Percentiles rank a stretch among this genome's conserved stretches.
phyloP scores from a whole-genome alignment of 75 land plant species.

The Pinus tabuliformis region DNA sequence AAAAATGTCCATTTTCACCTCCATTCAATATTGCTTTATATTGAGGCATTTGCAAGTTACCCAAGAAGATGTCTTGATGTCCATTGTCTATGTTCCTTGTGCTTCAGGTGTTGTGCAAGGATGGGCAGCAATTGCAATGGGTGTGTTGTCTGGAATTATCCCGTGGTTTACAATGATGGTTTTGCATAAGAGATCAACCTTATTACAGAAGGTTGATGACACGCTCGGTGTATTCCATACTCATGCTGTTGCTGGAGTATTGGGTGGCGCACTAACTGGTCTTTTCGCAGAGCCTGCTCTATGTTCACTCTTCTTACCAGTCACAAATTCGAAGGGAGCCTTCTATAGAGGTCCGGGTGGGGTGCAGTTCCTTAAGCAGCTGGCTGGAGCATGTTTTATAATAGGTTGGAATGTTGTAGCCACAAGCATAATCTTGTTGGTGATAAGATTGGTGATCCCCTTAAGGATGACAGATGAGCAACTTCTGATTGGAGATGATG shows the following conservation, averaged over 20 bases:
- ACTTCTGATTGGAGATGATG: slow-evolving; percentile 74
- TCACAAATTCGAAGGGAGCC: slow-evolving; percentile 31
- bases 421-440: slow-evolving; percentile 54
- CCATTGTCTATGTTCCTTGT: background rate
- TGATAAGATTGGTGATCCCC: slow-evolving; percentile 51
- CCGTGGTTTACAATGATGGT: slow-evolving; percentile 92
- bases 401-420: slow-evolving; percentile 69
- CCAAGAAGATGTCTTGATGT: too few relatives aligned
- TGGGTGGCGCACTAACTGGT: slow-evolving; percentile 59
- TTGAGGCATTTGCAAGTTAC: too few relatives aligned
- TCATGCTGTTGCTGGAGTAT: slow-evolving; percentile 61
- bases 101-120: slow-evolving; percentile 65
- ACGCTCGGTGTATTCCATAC: slow-evolving; percentile 77
- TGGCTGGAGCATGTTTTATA: slow-evolving; percentile 63
- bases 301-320: slow-evolving; percentile 35
- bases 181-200: slow-evolving; percentile 49
- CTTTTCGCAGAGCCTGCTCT: slow-evolving; percentile 52
- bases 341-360: slow-evolving; percentile 22
- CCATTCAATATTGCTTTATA: too few relatives aligned
- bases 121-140: slow-evolving; percentile 86
- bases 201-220: slow-evolving; percentile 74
- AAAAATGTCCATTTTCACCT: too few relatives aligned
- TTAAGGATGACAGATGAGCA: slow-evolving; percentile 72
- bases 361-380: slow-evolving; percentile 55
- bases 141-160: slow-evolving; percentile 64